A percentile compares a stretch with the other conserved stretches of the same genome.
phyloP scores from a whole-genome alignment of 2,329 filamentous ascomycete genomes.

The Mycosphaerella sp. region DNA sequence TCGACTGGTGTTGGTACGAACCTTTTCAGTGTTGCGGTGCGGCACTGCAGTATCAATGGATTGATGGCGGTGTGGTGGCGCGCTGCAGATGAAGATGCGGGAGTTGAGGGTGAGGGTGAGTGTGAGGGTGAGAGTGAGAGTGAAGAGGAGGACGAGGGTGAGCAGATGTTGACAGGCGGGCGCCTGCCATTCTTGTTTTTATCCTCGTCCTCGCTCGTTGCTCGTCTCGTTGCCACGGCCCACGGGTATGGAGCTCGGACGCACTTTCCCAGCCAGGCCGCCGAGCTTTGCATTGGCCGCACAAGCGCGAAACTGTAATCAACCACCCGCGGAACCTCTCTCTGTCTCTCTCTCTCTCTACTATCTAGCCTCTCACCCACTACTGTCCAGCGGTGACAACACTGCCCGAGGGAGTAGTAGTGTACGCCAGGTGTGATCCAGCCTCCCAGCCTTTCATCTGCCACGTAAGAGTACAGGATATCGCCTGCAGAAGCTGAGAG shows the following conservation, averaged over 20 bases:
- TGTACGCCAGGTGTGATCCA: no score
- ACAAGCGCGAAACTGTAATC: not conserved
- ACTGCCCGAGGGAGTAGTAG: no score
- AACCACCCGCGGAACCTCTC: no score
- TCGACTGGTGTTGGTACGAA: not conserved
- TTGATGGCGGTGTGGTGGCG: not conserved
- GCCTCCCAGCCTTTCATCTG: no score
- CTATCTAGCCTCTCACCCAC: no score
- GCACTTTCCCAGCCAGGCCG: not conserved
- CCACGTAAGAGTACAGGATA: no score
- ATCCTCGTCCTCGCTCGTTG: not conserved
- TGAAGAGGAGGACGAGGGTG: no score
- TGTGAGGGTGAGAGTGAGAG: no score
- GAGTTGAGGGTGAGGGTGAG: no score
- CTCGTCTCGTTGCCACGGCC: no score
- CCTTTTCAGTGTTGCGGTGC: not conserved
- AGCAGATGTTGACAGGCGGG: not conserved
- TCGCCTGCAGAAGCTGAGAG: not conserved
- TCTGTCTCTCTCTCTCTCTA: no score
- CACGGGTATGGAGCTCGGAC: not conserved
- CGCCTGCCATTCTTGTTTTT: not conserved
- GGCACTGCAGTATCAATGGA: not conserved
- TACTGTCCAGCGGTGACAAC: no score
- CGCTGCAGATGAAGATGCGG: constrained; percentile 1
- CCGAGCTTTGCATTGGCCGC: not conserved